Base-by-base conservation (phyloP, 1,284 basidiomycete genomes). In the Laetiporus sulphureus region DNA sequence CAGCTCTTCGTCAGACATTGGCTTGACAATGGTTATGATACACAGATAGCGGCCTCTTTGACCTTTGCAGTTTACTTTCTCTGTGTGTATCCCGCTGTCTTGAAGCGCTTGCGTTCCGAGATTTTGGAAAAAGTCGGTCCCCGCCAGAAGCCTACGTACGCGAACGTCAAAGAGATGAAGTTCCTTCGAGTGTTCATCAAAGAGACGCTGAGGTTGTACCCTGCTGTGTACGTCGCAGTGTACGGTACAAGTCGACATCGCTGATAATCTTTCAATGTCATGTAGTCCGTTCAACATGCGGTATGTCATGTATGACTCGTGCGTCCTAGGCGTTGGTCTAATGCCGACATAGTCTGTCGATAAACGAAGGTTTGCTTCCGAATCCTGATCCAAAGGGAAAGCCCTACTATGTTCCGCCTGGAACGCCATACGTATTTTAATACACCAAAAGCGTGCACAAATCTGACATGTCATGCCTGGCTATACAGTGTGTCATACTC, bases 41-140 rank as follows among this genome's bases (percentile, higher is more conserved):
- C 12, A 24, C 41, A 66, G 55, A 69, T 65, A 3, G 62, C 64
- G 13, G 43, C 57, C 8, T 60, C 61, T 7, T 45, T 70, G 20
- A 70, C 68, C 0, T 68, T 63, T 34, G 55, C 55, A 1, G 52
- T 67, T 10, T 75, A 75, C 49, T 58, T 67, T 39, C 58, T 75
- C 18, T 60, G 66, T 18, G 52, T 59, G 37, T 50, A 72, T 49
- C 69, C 70, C 0, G 42, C 54, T 0, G 59, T 68, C 6, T 50
- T 66, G 25, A 36, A 45, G 10, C 54, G 60, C 0, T 59, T 74
- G 4, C 65, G 71, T 2, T 55, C 57, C 25, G 72, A 74, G 47
- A 59, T 74, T n/a, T 41, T 71, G 1, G 48, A 53, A n/a, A 52
- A 53, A 7, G 56, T 69, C 18, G 68, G 68, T 0, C 52, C 57